Conservation (phyloP, 352 stramenopile genomes). For the Globisporangium heterothallicum region DNA sequence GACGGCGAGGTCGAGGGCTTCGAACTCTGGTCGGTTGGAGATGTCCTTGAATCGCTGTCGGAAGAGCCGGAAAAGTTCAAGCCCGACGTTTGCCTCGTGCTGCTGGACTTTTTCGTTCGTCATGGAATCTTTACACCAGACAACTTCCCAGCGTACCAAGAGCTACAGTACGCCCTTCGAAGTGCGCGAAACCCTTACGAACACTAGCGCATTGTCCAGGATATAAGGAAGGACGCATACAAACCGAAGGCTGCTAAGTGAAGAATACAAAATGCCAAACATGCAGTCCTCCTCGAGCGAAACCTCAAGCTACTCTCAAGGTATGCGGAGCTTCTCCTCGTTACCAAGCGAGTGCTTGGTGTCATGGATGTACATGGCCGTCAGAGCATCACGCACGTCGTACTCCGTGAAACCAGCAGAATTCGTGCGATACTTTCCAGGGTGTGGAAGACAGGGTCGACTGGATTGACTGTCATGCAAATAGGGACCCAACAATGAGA, state of each 20-base stretch:
- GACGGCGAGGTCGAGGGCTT: constrained; percentile 67
- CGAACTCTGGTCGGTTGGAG: constrained; percentile 36
- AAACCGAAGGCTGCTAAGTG: too few relatives aligned
- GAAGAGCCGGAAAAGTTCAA: constrained; percentile 57
- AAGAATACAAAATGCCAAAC: background rate
- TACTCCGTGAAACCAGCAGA: constrained; percentile 16
- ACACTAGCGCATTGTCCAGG: background rate
- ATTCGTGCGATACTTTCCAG: constrained; percentile 13
- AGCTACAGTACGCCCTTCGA: constrained; percentile 30
- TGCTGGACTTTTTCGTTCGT: constrained; percentile 63
- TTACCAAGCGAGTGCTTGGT: constrained; percentile 28
- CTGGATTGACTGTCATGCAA: too few relatives aligned
- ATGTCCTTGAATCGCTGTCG: constrained; percentile 31
- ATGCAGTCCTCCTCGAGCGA: too few relatives aligned
- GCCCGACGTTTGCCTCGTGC: constrained; percentile 57
- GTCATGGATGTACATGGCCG: constrained; percentile 24
- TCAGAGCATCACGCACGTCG: constrained; percentile 19
- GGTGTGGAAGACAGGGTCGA: too few relatives aligned
- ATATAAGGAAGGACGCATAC: too few relatives aligned
- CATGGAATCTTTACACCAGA: constrained; percentile 59
- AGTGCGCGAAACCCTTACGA: constrained; percentile 20
- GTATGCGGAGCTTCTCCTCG: constrained; percentile 15
- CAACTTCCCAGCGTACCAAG: constrained; percentile 42
- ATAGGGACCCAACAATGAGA: too few relatives aligned
- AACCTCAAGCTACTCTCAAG: too few relatives aligned